Conservation (phyloP, 78 protist species). For the Capsaspora owczarzaki region DNA sequence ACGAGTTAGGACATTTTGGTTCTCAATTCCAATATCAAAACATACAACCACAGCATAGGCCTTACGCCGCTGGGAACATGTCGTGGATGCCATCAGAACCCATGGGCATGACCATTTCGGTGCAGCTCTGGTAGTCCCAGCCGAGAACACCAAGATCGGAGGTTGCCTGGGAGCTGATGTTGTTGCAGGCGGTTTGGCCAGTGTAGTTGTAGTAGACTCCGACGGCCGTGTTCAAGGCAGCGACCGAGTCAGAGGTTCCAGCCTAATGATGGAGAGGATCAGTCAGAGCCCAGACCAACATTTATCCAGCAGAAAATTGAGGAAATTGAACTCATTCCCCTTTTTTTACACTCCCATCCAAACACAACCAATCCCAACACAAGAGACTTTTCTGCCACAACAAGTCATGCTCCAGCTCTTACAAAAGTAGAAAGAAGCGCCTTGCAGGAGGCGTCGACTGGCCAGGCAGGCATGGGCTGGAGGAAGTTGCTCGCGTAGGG, state of each 20-base stretch:
- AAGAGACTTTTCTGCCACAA: too few relatives aligned
- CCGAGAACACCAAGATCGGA: background rate
- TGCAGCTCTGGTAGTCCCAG: slow-evolving; percentile 48
- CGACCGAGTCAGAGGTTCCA: too few relatives aligned
- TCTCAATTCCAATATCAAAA: background rate
- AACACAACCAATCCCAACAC: too few relatives aligned
- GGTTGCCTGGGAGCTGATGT: background rate
- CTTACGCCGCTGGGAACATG: slow-evolving; percentile 17
- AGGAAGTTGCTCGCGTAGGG: slow-evolving; percentile 27
- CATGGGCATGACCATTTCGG: slow-evolving; percentile 30
- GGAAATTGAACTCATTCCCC: too few relatives aligned
- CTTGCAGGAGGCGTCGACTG: too few relatives aligned
- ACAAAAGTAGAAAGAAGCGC: too few relatives aligned
- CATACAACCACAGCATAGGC: background rate
- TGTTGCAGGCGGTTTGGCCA: background rate
- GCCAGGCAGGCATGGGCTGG: background rate
- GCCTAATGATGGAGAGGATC: too few relatives aligned
- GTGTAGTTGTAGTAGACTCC: slow-evolving; percentile 14
- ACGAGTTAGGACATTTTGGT: background rate
- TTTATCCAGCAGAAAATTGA: too few relatives aligned
- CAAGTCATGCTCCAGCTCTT: too few relatives aligned
- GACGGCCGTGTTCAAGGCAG: background rate
- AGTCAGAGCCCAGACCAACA: too few relatives aligned
- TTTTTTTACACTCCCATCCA: too few relatives aligned
- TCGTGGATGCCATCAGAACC: background rate